Base-by-base conservation (phyloP, 2,329 filamentous ascomycete species). In the Ophiostoma triangulosporum region DNA sequence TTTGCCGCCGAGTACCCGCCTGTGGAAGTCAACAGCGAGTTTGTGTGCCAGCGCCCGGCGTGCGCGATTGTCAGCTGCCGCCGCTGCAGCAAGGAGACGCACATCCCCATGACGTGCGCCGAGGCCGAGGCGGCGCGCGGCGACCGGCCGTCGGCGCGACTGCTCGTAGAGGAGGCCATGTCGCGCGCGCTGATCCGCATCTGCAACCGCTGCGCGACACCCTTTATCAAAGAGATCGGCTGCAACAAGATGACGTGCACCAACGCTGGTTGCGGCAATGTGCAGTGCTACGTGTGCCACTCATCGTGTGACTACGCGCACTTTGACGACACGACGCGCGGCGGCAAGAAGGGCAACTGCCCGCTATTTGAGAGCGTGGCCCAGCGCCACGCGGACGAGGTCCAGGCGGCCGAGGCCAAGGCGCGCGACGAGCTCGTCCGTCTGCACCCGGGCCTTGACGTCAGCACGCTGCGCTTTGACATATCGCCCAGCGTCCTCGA, bases 161-260 rank as follows among this genome's bases (percentile, higher is more conserved):
- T 84, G 58, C 66, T 72, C 3, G 78, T 94, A 29, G 88, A 95
- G 65, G 88, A 95, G 64, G 88, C 87, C 20, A 91, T 90, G 84
- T 88, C 85, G 2, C 75, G 77, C 15, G 88, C 88, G 1, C 62
- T 94, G 59, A 84, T 94, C 52, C 78, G 88, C 20, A 80, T 72
- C 27, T 95, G 88, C 71, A 88, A 87, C 60, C 74, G 75, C 59
- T 81, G 78, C 67, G 70, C 74, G n/a, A 77, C 80, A n/a, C 80
- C 82, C 0, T 93, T 91, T 61, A 76, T 94, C 64, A 95, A 94
- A 63, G 77, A 83, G 33, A 65, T 70, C 31, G 88, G 88, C 3
- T 95, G 88, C 69, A 94, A 94, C 69, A 90, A 90, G 67, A 87
- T 95, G 77, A 74, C 66, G 0, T 95, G 88, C 64, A 71, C 77